Percentiles rank a stretch among this genome's conserved stretches.
phyloP scores from a whole-genome alignment of 208 protist genomes.

The Phytomonas sp. region DNA sequence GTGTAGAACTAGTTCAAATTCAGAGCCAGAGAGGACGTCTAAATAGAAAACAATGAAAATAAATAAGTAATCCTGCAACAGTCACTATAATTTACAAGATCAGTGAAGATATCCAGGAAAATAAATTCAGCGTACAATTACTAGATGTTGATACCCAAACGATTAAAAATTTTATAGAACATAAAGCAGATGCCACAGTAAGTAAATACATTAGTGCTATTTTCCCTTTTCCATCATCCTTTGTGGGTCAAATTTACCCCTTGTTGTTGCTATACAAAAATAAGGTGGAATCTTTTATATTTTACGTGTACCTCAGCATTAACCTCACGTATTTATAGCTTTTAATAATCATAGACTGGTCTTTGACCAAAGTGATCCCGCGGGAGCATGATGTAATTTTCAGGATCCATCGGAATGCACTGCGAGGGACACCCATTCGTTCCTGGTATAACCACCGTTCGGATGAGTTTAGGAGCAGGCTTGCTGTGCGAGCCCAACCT shows the following conservation, averaged over 20 bases:
- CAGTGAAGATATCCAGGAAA: not conserved
- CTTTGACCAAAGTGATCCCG: constrained; percentile 15
- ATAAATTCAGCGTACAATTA: not conserved
- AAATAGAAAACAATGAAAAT: constrained; percentile 3
- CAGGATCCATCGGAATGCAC: not conserved
- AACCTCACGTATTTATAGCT: not conserved
- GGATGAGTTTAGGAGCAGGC: not conserved
- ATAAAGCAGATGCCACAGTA: not conserved
- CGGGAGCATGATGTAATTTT: constrained; percentile 34
- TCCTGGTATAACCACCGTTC: not conserved
- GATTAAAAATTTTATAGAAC: not conserved
- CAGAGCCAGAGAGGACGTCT: not conserved
- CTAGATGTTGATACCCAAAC: not conserved
- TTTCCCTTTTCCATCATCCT: not conserved
- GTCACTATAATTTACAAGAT: not conserved
- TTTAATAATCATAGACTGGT: not conserved
- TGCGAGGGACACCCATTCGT: not conserved
- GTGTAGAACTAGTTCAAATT: not conserved
- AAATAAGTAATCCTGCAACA: not conserved
- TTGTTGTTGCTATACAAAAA: not conserved
- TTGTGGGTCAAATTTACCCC: not conserved
- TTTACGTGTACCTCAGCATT: not conserved
- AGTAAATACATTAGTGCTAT: not conserved
- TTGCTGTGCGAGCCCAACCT: not conserved
- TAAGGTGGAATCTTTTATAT: not conserved